Evolutionary conservation across 2,329 filamentous ascomycete genomes (phyloP).

Genomic region (Colletotrichum sp.): DNA sequence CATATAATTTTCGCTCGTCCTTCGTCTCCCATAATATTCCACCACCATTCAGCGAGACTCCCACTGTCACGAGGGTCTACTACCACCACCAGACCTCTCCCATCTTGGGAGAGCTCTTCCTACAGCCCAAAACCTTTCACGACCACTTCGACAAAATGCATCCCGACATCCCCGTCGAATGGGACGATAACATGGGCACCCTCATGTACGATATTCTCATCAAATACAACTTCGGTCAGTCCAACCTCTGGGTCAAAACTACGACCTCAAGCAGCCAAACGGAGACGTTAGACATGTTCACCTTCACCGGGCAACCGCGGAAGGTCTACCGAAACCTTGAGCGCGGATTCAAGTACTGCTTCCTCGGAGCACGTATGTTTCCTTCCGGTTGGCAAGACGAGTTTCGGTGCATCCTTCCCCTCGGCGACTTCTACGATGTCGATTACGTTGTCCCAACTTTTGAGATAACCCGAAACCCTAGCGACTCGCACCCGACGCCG

Average conservation of each 20-base stretch:
- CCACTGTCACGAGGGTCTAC: background rate
- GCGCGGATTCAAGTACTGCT: background rate
- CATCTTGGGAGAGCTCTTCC: background rate
- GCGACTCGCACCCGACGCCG: background rate
- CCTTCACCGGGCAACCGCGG: background rate
- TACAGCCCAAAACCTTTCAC: background rate
- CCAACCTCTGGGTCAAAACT: background rate
- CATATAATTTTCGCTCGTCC: background rate
- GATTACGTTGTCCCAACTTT: background rate
- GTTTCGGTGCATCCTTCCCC: background rate
- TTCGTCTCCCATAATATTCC: background rate
- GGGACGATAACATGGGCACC: background rate
- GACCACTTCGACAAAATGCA: background rate
- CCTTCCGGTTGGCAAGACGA: background rate
- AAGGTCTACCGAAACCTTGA: background rate
- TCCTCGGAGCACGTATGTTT: background rate
- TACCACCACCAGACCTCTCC: background rate
- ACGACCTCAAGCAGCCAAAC: background rate
- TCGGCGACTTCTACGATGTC: background rate
- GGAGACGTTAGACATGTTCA: background rate
- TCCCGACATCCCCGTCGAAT: background rate
- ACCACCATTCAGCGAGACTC: background rate
- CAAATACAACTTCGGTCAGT: background rate
- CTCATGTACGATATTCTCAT: background rate
- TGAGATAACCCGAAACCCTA: background rate